Conservation (phyloP, 1,284 basidiomycete species). For the Phenoliferia sp. region DNA sequence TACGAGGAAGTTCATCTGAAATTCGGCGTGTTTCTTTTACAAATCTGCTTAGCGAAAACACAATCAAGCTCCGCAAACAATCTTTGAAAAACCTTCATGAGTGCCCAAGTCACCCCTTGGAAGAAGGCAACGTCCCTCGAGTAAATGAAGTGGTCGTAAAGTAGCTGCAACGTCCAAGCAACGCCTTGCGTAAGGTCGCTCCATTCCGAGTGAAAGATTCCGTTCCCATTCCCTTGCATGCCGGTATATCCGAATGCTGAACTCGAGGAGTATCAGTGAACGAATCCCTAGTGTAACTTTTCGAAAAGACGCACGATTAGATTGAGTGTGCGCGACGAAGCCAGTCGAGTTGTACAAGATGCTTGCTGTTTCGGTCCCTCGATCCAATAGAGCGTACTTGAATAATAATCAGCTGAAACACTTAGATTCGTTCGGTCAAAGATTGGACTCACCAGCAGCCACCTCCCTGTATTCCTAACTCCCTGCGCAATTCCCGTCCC, state of each 20-base stretch:
- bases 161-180: neutral
- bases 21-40: neutral
- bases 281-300: neutral
- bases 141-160: neutral
- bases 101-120: neutral
- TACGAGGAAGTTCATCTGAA: neutral
- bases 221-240: neutral
- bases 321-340: neutral
- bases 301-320: neutral
- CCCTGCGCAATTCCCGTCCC: neutral
- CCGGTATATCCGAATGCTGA: neutral
- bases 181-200: neutral
- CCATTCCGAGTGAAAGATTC: neutral
- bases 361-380: neutral
- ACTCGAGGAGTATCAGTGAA: neutral
- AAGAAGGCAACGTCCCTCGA: neutral
- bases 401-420: too few relatives aligned
- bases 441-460: neutral
- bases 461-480: neutral
- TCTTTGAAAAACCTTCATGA: neutral
- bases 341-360: neutral
- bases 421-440: too few relatives aligned
- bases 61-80: neutral
- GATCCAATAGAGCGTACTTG: neutral
- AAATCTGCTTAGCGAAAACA: neutral